Percentiles rank a stretch among this genome's conserved stretches.
Conservation (phyloP, 2,329 filamentous ascomycete genomes). For the Tolypocladium album region DNA sequence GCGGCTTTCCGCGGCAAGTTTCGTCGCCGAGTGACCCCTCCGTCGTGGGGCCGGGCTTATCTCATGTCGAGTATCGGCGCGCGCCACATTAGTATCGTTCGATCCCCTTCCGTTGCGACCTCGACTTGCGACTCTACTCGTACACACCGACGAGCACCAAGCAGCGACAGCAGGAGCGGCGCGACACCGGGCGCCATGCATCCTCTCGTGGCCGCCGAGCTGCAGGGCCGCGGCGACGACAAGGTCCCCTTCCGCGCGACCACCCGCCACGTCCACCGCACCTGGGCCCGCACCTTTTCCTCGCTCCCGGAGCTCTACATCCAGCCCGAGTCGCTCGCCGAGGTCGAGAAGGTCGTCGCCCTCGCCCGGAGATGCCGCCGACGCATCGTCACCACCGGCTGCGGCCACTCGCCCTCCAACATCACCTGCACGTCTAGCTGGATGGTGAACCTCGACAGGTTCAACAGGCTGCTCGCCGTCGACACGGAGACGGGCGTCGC, state of each 20-base stretch:
- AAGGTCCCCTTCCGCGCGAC: conserved; percentile 65
- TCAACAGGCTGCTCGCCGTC: conserved; percentile 60
- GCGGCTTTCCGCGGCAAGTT: background rate
- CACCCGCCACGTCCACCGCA: conserved; percentile 67
- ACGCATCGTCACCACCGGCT: conserved; percentile 77
- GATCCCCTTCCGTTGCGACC: background rate
- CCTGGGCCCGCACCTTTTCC: conserved; percentile 90
- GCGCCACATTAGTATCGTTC: background rate
- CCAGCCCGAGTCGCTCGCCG: conserved; percentile 65
- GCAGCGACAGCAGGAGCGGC: background rate
- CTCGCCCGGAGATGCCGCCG: conserved; percentile 73
- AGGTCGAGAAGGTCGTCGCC: conserved; percentile 74
- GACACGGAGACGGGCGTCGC: conserved; percentile 56
- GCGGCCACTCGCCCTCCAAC: conserved; percentile 83
- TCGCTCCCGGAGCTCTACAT: conserved; percentile 86
- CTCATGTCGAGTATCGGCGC: background rate
- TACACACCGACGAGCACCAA: background rate
- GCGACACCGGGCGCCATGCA: conserved; percentile 16
- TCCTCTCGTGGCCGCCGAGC: conserved; percentile 22
- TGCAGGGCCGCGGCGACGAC: conserved; percentile 18
- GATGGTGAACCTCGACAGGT: conserved; percentile 87
- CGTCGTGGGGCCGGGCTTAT: too few species aligned
- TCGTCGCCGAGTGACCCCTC: background rate
- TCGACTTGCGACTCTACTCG: background rate
- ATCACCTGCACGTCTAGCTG: conserved; percentile 89